Conservation (phyloP, 495 filamentous ascomycete species). For the Penicillium coffeae region DNA sequence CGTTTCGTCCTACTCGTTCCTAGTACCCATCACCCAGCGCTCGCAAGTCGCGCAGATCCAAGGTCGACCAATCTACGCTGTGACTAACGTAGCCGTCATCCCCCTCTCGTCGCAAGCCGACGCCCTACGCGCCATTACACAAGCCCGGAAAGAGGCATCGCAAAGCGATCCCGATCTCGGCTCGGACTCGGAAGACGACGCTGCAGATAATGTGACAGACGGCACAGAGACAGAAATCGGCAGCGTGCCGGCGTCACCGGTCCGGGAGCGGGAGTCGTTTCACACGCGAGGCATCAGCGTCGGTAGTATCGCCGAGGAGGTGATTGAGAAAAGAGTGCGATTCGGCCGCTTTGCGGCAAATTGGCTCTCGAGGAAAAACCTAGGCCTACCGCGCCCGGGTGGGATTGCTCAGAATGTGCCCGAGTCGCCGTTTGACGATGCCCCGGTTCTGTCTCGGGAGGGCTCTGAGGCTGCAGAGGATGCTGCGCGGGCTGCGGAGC, state of each 20-base stretch:
- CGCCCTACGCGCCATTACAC: conserved; percentile 63
- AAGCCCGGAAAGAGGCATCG: conserved; percentile 50
- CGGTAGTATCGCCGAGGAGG: conserved; percentile 73
- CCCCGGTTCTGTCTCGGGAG: conserved; percentile 5
- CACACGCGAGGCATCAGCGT: conserved; percentile 30
- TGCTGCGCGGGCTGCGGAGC: neutral
- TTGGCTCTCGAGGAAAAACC: conserved; percentile 83
- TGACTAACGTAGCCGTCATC: conserved; percentile 83
- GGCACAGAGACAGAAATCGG: conserved; percentile 29
- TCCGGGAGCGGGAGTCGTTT: conserved; percentile 13
- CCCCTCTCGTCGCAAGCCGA: conserved; percentile 73
- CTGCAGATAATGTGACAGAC: conserved; percentile 35
- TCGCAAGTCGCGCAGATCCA: conserved; percentile 84
- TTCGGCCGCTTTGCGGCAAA: conserved; percentile 85
- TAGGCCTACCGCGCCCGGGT: conserved; percentile 50
- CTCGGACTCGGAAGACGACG: conserved; percentile 34
- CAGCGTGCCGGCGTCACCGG: conserved; percentile 30
- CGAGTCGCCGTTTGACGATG: conserved; percentile 22
- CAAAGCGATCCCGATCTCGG: conserved; percentile 26
- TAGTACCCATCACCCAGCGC: conserved; percentile 77
- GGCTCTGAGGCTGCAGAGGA: conserved; percentile 5
- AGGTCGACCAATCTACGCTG: conserved; percentile 75
- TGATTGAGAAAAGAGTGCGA: conserved; percentile 68
- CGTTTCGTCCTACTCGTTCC: conserved; percentile 70
- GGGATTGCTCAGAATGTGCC: conserved; percentile 22